A percentile compares a stretch with the other conserved stretches of the same genome.
phyloP scores from a whole-genome alignment of 139 green algal genomes.

The Tetradesmus obliquus region DNA sequence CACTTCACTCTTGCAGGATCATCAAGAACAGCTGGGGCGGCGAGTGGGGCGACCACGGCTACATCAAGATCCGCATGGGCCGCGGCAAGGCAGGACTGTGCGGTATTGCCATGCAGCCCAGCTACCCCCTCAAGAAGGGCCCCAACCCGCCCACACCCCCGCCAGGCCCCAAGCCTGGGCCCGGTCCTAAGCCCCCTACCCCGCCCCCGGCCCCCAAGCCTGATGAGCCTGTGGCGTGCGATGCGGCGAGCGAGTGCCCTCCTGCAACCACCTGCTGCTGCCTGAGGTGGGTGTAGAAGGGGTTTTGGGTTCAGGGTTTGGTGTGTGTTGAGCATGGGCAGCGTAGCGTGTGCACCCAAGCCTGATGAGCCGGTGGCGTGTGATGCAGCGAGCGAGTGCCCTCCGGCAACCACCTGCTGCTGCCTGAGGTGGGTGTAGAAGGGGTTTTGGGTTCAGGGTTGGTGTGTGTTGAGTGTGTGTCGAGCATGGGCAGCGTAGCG shows the following conservation, averaged over 20 bases:
- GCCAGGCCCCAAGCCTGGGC: constrained; percentile 19
- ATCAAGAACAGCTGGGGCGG: constrained; percentile 96
- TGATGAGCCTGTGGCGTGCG: constrained; percentile 36
- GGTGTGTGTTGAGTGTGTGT: constrained; percentile 56
- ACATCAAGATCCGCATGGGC: constrained; percentile 48
- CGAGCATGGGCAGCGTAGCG: constrained; percentile 60
- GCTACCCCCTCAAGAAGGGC: constrained; percentile 91
- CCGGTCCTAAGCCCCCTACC: not conserved
- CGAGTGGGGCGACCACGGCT: constrained; percentile 75
- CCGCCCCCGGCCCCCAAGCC: constrained; percentile 3
- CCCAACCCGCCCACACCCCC: constrained; percentile 63
- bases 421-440: constrained; percentile 27
- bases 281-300: constrained; percentile 5
- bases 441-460: not conserved
- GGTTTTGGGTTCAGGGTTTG: not conserved
- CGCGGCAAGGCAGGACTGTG: constrained; percentile 80
- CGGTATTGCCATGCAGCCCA: constrained; percentile 90
- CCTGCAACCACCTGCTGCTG: constrained; percentile 46
- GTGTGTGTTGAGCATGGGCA: constrained; percentile 65
- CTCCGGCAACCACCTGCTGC: constrained; percentile 43
- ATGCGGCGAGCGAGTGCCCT: constrained; percentile 27
- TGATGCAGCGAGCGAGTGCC: constrained; percentile 28
- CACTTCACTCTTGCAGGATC: constrained; percentile 72
- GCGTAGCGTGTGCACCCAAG: constrained; percentile 64
- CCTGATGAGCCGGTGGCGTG: constrained; percentile 24